Evolutionary conservation across 2,329 filamentous ascomycete species (phyloP).

Genomic region (Neonectria faginata): DNA sequence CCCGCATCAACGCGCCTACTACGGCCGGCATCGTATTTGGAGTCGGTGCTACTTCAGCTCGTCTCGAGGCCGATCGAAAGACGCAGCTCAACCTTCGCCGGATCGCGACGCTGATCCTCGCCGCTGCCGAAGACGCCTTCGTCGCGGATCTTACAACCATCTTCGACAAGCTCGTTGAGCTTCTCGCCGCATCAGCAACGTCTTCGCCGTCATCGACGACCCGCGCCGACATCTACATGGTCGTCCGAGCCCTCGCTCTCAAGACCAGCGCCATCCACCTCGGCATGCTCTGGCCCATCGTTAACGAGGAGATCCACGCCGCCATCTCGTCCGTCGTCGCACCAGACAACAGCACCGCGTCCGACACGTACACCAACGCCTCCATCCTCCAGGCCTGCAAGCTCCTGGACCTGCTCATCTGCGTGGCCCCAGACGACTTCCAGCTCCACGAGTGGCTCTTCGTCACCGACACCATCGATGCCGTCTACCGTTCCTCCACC

Average conservation of each 20-base stretch:
- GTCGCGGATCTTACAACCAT: slow-evolving; percentile 79
- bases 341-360: slow-evolving; percentile 70
- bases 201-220: slow-evolving; percentile 94
- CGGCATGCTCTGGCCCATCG: slow-evolving; percentile 87
- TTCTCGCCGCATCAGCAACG: slow-evolving; percentile 83
- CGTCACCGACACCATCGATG: slow-evolving; percentile 95
- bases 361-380: slow-evolving; percentile 80
- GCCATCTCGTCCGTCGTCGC: slow-evolving; percentile 81
- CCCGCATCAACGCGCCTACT: slow-evolving; percentile 83
- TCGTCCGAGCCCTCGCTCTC: slow-evolving; percentile 84
- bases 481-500: slow-evolving; percentile 82
- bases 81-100: slow-evolving; percentile 91
- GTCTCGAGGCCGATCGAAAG: slow-evolving; percentile 93
- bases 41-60: slow-evolving; percentile 93
- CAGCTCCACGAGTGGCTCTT: slow-evolving; percentile 99
- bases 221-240: slow-evolving; percentile 88
- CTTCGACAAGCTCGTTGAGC: slow-evolving; percentile 86
- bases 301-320: slow-evolving; percentile 86
- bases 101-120: slow-evolving; percentile 82
- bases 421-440: slow-evolving; percentile 92
- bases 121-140: slow-evolving; percentile 82
- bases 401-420: slow-evolving; percentile 87
- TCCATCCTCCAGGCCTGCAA: slow-evolving; percentile 93
- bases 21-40: slow-evolving; percentile 98
- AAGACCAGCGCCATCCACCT: slow-evolving; percentile 84